A percentile compares a stretch with the other conserved stretches of the same genome.
phyloP scores from a whole-genome alignment of 2,329 filamentous ascomycete genomes.

The Tolypocladium pustulatum region DNA sequence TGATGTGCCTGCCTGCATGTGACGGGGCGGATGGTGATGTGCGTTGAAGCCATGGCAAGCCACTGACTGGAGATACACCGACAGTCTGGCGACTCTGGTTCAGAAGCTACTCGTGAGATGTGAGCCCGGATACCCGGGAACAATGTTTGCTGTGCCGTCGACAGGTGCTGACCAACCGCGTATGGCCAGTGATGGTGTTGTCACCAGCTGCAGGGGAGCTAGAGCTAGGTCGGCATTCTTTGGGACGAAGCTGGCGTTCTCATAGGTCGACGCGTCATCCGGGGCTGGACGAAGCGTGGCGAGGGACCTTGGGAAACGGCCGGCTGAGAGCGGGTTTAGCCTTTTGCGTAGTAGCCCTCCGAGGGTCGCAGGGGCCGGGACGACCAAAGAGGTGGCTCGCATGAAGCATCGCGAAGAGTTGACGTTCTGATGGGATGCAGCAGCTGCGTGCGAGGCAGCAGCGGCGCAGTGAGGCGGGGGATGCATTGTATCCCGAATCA shows the following conservation, averaged over 20 bases:
- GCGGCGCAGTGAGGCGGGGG: too few species aligned
- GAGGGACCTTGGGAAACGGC: background rate
- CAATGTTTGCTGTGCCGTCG: background rate
- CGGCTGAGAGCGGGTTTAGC: background rate
- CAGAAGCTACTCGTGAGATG: background rate
- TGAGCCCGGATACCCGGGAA: background rate
- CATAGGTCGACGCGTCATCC: background rate
- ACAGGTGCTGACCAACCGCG: background rate
- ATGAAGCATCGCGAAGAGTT: background rate
- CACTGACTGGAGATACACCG: background rate
- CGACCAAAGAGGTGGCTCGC: background rate
- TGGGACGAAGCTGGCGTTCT: background rate
- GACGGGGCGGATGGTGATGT: background rate
- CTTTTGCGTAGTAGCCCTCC: background rate
- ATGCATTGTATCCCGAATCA: background rate
- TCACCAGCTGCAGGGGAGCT: background rate
- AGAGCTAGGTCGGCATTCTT: background rate
- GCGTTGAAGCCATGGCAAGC: background rate
- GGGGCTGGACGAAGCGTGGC: background rate
- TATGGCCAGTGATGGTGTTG: background rate
- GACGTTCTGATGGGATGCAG: background rate
- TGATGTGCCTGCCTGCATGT: background rate
- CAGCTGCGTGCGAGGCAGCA: background rate
- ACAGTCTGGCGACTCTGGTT: background rate
- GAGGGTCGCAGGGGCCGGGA: background rate